Percentiles rank a stretch among this genome's conserved stretches.
Conservation (phyloP, 768 basidiomycete genomes). For the Leccinum pellstonianum region DNA sequence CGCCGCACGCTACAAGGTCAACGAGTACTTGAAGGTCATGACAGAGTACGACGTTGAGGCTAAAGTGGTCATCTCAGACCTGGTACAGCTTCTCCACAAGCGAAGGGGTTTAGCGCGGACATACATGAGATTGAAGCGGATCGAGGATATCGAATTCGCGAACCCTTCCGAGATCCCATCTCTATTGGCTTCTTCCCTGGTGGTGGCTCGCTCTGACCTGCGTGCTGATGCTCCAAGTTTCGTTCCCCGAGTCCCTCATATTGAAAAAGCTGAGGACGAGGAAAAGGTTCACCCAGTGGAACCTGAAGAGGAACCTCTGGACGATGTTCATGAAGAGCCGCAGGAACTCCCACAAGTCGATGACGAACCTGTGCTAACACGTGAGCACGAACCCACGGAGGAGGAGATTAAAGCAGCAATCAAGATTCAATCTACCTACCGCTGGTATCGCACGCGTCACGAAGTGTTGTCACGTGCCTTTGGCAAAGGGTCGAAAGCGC, state of each 20-base stretch:
- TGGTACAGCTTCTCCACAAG: slow-evolving; percentile 28
- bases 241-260: slow-evolving; percentile 9
- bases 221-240: slow-evolving; percentile 19
- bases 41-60: slow-evolving; percentile 11
- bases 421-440: slow-evolving; percentile 23
- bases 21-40: slow-evolving; percentile 14
- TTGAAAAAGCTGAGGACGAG: not conserved
- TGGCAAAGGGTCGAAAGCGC: slow-evolving; percentile 20
- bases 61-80: slow-evolving; percentile 13
- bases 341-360: slow-evolving; percentile 8
- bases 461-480: slow-evolving; percentile 6
- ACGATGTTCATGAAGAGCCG: slow-evolving; percentile 14
- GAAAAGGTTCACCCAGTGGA: slow-evolving; percentile 1
- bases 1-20: not conserved
- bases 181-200: slow-evolving; percentile 24
- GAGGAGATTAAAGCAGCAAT: slow-evolving; percentile 28
- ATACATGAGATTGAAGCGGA: slow-evolving; percentile 9
- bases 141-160: slow-evolving; percentile 34
- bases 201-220: slow-evolving; percentile 15
- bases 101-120: not conserved
- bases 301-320: not conserved
- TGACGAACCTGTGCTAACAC: slow-evolving; percentile 17
- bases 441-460: slow-evolving; percentile 6
- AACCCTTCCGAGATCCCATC: slow-evolving; percentile 30
- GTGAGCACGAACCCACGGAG: slow-evolving; percentile 21